Evolutionary conservation across 352 stramenopile species (phyloP), one percentile per base, ranked within the genome.

Genomic region (Phytophthora chlamydospora): DNA sequence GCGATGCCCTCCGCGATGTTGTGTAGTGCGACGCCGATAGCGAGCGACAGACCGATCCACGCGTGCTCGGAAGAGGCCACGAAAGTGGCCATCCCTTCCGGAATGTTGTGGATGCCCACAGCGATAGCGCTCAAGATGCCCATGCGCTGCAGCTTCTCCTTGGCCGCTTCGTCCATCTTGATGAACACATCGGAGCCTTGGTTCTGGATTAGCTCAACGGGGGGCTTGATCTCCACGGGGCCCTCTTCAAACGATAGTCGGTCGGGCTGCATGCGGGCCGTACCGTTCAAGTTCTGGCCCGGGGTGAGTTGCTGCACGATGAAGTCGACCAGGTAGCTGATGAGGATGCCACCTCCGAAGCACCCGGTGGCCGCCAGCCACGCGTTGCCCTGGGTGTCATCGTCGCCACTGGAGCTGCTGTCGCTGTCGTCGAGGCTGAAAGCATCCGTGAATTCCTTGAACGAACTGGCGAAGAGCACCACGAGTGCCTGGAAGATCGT

Each of bases 1-100:
- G 93, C 97, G 40, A 99, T 85, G 0, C 97, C 97, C 59, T 99
- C 97, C 3, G 96, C 96, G 53, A 99, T 91, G 67, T 99, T 99
- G 79, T 99, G 96, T 19, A 98, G 88, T 0, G 78, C 94, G 63
- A 99, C 98, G 14, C 90, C 95, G 43, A 99, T 81, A 6, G 94
- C 94, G 7, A 98, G 75, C 10, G 92, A 86, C 14, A 88, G 50
- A 8, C 94, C 97, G 10, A 98, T 88, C 29, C 64, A 83, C 7
- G 93, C 89, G 57, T 98, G 88, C 17, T 94, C 76, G 6, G 98
- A 71, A 14, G 93, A 87, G 0, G 84, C 93, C 31, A 98, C 90
- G 61, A 98, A 99, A 0, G 96, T 98, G 6, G 94, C 96, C 19
- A 99, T 90, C 21, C 96, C 96, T 67, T 99, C 97, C 4, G 97